Base-by-base conservation (phyloP, 2,329 filamentous ascomycete species). In the Diplodia sapinea region DNA sequence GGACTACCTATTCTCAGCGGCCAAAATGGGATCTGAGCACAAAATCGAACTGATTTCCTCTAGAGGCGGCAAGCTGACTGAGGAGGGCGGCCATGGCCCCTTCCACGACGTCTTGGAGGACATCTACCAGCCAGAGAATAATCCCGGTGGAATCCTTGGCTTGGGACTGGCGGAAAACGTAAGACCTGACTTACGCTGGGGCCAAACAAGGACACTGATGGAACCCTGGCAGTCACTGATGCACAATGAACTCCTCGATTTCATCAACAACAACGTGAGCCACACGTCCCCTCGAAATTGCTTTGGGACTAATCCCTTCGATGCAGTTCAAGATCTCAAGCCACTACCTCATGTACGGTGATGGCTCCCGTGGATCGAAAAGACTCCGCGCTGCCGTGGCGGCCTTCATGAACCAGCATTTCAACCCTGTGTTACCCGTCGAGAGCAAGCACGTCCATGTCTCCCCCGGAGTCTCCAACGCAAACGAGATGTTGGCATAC, bases 81-180 rank as follows among this genome's bases (percentile, higher is more conserved):
- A 26, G 5, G 61, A 64, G 12, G 33, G 13, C 31, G 61, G 61
- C 6, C 61, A 64, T 15, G 7, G 47, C 3, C 7, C 12, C 3
- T 52, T 64, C 49, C 61, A 64, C 4, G 77, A 82, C 12, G 77
- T 86, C 49, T 73, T 85, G 50, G 72, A 74, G 8, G 77, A 86
- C 69, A 73, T 80, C 6, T 86, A 80, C 77, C 70, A 83, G 65
- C 77, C 80, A 0, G 57, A 71, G 3, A 70, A 73, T 3, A 83
- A 83, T 63, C 79, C 81, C 0, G 70, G 74, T 15, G 84, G 84
- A 31, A 84, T 81, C 68, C 74, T 85, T 38, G 85, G 81, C 68
- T 77, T 87, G 0, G 84, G 84, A 0, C 77, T 86, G 1, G 84
- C 85, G 6, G 85, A 86, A 72, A 86, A 86, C 71, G 73, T 64